Evolutionary conservation across 1,284 basidiomycete species (phyloP), one percentile per base, ranked within the genome.

Genomic region (Ganoderma sp.): DNA sequence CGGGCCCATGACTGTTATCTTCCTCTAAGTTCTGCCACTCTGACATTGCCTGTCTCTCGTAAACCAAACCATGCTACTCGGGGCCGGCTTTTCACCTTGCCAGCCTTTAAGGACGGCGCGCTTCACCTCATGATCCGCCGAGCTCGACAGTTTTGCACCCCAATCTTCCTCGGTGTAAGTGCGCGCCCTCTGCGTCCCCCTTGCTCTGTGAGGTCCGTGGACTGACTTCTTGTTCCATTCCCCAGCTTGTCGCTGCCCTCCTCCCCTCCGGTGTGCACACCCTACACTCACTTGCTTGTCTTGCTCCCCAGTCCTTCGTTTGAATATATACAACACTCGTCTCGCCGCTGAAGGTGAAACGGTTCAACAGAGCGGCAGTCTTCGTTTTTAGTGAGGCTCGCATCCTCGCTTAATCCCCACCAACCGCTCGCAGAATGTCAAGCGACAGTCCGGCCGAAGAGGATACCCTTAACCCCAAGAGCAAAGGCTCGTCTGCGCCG

Each of bases 401-500:
- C 19, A 10, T 12, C 48, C 22, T 10, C 48, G 12, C 22, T 14
- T 22, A 25, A 12, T 25, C 22, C 3, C 22, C 48, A 3, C n/a
- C n/a, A 50, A 22, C 48, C n/a, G 22, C 22, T 25, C 22, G 10
- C 12, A 50, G 48, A 25, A 50, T 50, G 48, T 50, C 66, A 25
- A 58, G 54, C 52, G 61, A 66, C 28, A 62, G 56, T 22, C 48
- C 48, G 39, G 50, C 28, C 45, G 56, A 56, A 34, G 65, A 67
- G 8, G 22, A 12, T 50, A 14, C 10, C 37, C 6, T 22, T 41
- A 22, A 25, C 15, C 14, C 41, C 22, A 12, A 60, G 17, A n/a
- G 22, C 25, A 39, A 10, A 22, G 37, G 22, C 42, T 39, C 39
- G 7, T 39, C 58, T 28, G n/a, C 12, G n/a, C 32, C 37, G n/a